Evolutionary conservation across 768 basidiomycete genomes (phyloP).

Genomic region (Coprinellus micaceus): DNA sequence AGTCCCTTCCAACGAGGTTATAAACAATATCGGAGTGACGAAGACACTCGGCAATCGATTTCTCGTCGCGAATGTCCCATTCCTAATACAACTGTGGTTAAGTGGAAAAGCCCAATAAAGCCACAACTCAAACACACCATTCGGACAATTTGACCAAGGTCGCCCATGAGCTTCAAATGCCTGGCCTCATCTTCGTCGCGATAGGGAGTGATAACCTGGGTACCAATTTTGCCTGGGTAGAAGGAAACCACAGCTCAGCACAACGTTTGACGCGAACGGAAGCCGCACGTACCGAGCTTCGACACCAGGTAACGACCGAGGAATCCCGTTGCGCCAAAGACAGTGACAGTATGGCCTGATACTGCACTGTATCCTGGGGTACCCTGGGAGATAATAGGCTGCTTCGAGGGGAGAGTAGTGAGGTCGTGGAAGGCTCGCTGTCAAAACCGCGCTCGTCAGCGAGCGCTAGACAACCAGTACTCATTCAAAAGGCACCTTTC

Average conservation of each 20-base stretch:
- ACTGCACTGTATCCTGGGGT: conserved; percentile 82
- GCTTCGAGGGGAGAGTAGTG: conserved; percentile 51
- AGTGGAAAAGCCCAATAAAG: conserved; percentile 1
- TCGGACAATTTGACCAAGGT: conserved; percentile 92
- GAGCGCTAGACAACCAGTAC: background rate
- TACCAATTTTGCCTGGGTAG: conserved; percentile 77
- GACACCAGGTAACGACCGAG: conserved; percentile 90
- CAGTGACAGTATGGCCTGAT: conserved; percentile 89
- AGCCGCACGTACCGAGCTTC: conserved; percentile 72
- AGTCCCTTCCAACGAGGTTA: conserved; percentile 92
- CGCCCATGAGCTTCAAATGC: conserved; percentile 88
- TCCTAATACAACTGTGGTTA: conserved; percentile 49
- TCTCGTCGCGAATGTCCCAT: conserved; percentile 90
- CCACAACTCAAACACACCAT: conserved; percentile 54
- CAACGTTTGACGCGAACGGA: conserved; percentile 6
- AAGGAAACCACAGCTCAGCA: conserved; percentile 2
- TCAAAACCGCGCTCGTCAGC: conserved; percentile 9
- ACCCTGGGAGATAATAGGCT: conserved; percentile 73
- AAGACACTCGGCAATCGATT: conserved; percentile 90
- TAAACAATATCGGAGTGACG: conserved; percentile 95
- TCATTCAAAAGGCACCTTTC: conserved; percentile 37
- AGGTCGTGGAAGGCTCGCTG: conserved; percentile 78
- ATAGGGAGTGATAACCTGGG: conserved; percentile 92
- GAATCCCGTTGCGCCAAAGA: conserved; percentile 96
- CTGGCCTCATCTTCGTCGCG: conserved; percentile 92